Evolutionary conservation across 345 rosid genomes (phyloP), one percentile per base, ranked within the genome.

Genomic region (Camelina sativa): DNA sequence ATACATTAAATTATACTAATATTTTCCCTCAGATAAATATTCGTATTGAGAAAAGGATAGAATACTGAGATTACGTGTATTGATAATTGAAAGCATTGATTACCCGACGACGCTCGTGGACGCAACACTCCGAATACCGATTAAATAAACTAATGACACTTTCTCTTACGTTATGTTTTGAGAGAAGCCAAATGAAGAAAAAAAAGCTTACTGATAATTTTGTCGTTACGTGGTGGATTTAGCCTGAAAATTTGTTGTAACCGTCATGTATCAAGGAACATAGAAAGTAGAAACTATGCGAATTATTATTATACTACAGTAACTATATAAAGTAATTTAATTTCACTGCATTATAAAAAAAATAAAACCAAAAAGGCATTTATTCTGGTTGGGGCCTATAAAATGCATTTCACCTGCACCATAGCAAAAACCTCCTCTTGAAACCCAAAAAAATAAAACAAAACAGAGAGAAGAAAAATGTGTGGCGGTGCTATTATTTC

Each of bases 401-500:
- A 77, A 28, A 77, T 22, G 67, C 62, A 34, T 43, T 41, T 58
- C 61, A 57, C 19, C 43, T 16, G 17, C 40, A 19, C 52, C 64
- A 12, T n/a, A 35, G 3, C 8, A 16, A 12, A 16, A 12, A n/a
- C 63, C 59, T 66, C 57, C 38, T 72, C 59, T 60, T 11, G 55
- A 69, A 28, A 64, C 64, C 46, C 9, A 54, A 1, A 5, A 22
- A n/a, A 20, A 61, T 4, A 28, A 28, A 4, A 23, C 25, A 52
- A 61, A 53, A 13, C 20, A 52, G 12, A 54, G 43, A 85, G 76
- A 78, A 50, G 43, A 85, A 78, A 78, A 41, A 93, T 93, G 98
- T 93, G 98, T 65, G 96, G 96, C 30, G 98, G 98, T 67, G 87
- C 88, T 34, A 62, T 89, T 6, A 85, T 91, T 46, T 79, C 87